These are phyloP conservation scores for Tolypocladium guangdongense DNA, from an alignment of 2,329 filamentous ascomycete genomes.

Conservation along the genomic window DNA sequence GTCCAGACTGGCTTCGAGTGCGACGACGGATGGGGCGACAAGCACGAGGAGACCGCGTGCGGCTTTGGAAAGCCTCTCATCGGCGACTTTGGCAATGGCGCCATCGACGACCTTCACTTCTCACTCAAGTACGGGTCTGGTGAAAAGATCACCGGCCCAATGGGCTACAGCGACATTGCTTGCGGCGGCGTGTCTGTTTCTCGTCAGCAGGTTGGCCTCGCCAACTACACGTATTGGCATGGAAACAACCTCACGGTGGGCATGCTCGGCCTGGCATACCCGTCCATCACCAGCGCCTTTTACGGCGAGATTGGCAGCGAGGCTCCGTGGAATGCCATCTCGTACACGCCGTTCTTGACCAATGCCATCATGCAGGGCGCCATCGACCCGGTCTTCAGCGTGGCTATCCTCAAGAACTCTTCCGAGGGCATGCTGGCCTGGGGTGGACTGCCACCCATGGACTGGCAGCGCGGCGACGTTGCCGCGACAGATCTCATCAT, in stretches of 20 bases:
- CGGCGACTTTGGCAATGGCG: slow-evolving; percentile 27
- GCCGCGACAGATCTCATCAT: slow-evolving; percentile 33
- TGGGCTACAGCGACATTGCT: slow-evolving; percentile 34
- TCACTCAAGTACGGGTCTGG: slow-evolving; percentile 36
- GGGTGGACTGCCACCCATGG: slow-evolving; percentile 33
- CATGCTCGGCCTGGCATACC: slow-evolving; percentile 39
- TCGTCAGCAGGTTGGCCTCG: slow-evolving; percentile 36
- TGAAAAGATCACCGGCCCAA: slow-evolving; percentile 34
- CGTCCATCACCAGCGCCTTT: slow-evolving; percentile 37
- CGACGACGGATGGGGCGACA: slow-evolving; percentile 21
- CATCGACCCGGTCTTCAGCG: slow-evolving; percentile 34
- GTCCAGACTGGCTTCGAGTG: slow-evolving; percentile 30
- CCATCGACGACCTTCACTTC: slow-evolving; percentile 32
- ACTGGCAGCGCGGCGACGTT: slow-evolving; percentile 15
- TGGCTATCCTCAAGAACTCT: slow-evolving; percentile 36
- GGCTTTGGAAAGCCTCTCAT: slow-evolving; percentile 29
- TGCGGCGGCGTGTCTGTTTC: slow-evolving; percentile 33
- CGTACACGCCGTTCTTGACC: slow-evolving; percentile 39
- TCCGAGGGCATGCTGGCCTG: slow-evolving; percentile 34
- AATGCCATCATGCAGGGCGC: slow-evolving; percentile 34
- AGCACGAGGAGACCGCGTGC: slow-evolving; percentile 22
- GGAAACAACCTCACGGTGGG: slow-evolving; percentile 42
- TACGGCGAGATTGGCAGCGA: slow-evolving; percentile 28
- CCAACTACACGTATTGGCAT: slow-evolving; percentile 37
- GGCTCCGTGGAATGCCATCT: slow-evolving; percentile 23